Conservation (phyloP, 2,329 filamentous ascomycete species). For the Westerdykella sp. region DNA sequence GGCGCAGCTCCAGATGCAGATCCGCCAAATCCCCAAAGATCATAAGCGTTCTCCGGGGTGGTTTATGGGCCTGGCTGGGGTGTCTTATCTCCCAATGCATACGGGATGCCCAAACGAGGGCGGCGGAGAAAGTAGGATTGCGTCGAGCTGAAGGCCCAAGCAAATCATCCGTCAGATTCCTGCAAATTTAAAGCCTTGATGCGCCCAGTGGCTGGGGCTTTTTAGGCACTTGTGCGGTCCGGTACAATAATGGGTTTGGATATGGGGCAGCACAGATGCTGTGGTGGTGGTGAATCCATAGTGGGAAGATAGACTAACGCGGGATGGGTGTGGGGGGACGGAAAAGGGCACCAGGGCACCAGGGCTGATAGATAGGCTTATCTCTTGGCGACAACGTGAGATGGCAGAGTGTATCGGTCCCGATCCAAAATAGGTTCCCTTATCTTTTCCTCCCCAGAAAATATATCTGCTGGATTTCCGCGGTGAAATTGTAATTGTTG, state of each 20-base stretch:
- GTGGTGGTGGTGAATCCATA: conserved; percentile 11
- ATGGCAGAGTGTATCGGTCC: conserved; percentile 1
- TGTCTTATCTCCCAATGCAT: conserved; percentile 21
- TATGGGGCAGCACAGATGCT: conserved; percentile 7
- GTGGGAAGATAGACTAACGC: conserved; percentile 8
- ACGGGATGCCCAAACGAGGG: conserved; percentile 7
- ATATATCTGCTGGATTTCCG: conserved; percentile 27
- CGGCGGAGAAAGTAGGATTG: conserved; percentile 12
- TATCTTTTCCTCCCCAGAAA: conserved; percentile 26
- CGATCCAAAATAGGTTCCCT: conserved; percentile 14
- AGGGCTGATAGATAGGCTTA: conserved; percentile 22
- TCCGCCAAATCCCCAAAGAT: conserved; percentile 18
- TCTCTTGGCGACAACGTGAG: conserved; percentile 26
- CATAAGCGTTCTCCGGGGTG: conserved; percentile 17
- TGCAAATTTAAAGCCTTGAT: conserved; percentile 12
- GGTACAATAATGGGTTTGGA: too few species aligned
- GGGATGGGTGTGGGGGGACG: conserved; percentile 21
- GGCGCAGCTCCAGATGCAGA: conserved; percentile 15
- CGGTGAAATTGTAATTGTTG: conserved; percentile 21
- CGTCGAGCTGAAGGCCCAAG: conserved; percentile 6
- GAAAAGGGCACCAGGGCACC: too few species aligned
- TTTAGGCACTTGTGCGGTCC: conserved; percentile 5
- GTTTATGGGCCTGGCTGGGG: conserved; percentile 7
- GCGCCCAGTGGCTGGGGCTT: neutral
- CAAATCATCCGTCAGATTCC: conserved; percentile 1